Evolutionary conservation across 2,329 filamentous ascomycete species (phyloP).

Genomic region (Myriosclerotinia duriaeana): DNA sequence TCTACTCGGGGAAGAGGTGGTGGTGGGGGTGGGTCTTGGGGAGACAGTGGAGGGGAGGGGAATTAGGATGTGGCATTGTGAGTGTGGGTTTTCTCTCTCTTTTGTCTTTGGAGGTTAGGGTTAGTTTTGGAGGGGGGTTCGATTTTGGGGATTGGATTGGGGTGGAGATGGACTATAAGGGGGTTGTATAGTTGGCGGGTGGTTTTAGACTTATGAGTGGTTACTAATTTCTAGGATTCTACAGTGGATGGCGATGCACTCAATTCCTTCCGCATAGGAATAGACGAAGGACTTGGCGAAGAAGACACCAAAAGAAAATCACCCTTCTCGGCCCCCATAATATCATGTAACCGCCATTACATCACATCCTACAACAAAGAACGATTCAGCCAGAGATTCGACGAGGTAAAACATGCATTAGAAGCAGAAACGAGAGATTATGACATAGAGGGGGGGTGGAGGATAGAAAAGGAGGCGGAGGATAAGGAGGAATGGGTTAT

Average conservation of each 20-base stretch:
- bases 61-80: slow-evolving; percentile 45
- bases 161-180: not conserved
- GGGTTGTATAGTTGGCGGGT: too few species aligned
- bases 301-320: slow-evolving; percentile 9
- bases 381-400: slow-evolving; percentile 24
- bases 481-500: slow-evolving; percentile 31
- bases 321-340: slow-evolving; percentile 24
- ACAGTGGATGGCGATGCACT: slow-evolving; percentile 5
- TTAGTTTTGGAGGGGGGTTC: too few species aligned
- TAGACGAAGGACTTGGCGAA: slow-evolving; percentile 1
- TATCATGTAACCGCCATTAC: slow-evolving; percentile 28
- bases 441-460: slow-evolving; percentile 28
- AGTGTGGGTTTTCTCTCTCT: slow-evolving; percentile 35
- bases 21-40: slow-evolving; percentile 29
- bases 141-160: too few species aligned
- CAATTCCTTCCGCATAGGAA: not conserved
- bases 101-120: not conserved
- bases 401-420: slow-evolving; percentile 18
- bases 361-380: slow-evolving; percentile 24
- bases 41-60: slow-evolving; percentile 38
- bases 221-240: not conserved
- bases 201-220: too few species aligned
- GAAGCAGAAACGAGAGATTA: slow-evolving; percentile 26
- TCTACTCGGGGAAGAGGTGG: slow-evolving; percentile 39
- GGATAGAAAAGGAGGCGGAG: slow-evolving; percentile 29